phyloP scores from a whole-genome alignment of 1,284 basidiomycete species.

The Heterobasidion annosum region DNA sequence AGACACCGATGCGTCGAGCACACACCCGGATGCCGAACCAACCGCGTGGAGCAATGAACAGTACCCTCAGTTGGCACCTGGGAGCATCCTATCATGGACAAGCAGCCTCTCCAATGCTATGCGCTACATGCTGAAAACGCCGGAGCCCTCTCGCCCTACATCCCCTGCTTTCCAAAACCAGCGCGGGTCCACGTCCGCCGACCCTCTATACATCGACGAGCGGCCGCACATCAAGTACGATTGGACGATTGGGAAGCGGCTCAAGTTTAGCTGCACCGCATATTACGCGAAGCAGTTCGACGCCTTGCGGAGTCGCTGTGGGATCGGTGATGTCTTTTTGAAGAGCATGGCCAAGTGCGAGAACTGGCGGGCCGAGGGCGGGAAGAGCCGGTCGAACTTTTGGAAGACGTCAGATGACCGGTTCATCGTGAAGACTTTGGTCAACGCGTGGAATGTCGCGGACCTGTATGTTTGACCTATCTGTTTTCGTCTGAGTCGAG shows the following conservation, averaged over 20 bases:
- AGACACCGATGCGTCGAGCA: not conserved
- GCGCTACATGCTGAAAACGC: conserved; percentile 40
- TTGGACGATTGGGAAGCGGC: conserved; percentile 61
- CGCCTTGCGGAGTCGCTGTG: conserved; percentile 51
- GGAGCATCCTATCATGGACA: conserved; percentile 28
- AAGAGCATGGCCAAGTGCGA: conserved; percentile 52
- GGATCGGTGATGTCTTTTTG: conserved; percentile 52
- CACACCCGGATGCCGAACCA: not conserved
- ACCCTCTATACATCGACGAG: conserved; percentile 44
- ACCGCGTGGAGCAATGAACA: conserved; percentile 2
- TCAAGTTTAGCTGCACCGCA: conserved; percentile 69
- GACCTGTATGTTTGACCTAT: conserved; percentile 49
- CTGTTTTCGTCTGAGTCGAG: not conserved
- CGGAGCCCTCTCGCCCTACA: conserved; percentile 20
- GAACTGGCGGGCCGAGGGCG: conserved; percentile 65
- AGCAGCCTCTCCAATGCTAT: conserved; percentile 47
- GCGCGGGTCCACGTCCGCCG: conserved; percentile 37
- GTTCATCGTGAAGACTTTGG: conserved; percentile 75
- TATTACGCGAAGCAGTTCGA: conserved; percentile 79
- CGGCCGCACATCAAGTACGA: conserved; percentile 75
- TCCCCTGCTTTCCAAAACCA: conserved; percentile 22
- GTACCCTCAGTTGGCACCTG: not conserved
- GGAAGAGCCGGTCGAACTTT: conserved; percentile 67
- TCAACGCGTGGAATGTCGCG: conserved; percentile 77
- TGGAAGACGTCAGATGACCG: conserved; percentile 71